Base-by-base conservation (phyloP, 1,284 basidiomycete species). In the Peniophora sp. region DNA sequence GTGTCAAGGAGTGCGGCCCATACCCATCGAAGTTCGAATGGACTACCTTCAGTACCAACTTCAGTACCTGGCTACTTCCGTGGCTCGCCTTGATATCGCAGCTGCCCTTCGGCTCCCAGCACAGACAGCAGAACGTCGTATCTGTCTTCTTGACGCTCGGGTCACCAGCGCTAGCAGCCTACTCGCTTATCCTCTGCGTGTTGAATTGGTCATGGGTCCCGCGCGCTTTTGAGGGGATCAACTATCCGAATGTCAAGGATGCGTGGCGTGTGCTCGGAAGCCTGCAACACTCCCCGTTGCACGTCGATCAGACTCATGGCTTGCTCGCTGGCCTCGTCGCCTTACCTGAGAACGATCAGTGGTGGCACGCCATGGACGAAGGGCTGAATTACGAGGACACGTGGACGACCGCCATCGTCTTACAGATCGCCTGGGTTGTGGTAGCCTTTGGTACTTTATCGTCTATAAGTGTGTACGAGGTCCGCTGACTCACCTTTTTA, bases 1-100 rank as follows among this genome's bases (percentile, higher is more conserved):
- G 37, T 15, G 37, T 41, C n/a, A 41, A 41, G n/a, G 37, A n/a
- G 37, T 64, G 64, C 46, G 60, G 60, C 5, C n/a, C 52, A 0
- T 57, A 51, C 0, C 34, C 53, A 11, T 53, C 56, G 45, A 39
- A 55, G n/a, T 41, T 41, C 15, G 15, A n/a, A 20, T 41, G 37
- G 37, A 41, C 37, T 5, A 41, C 37, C 37, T 41, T 41, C 37
- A 41, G 37, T 15, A 41, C 37, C 6, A n/a, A 41, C 8, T 41
- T 41, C 15, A 41, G 37, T n/a, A 17, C 37, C 8, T 41, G 37
- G 37, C 37, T 41, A 20, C 37, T 41, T 41, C 37, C 37, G n/a
- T 41, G 37, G 37, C 37, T 41, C n/a, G 37, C 37, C 8, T 15
- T 41, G 37, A n/a, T 41, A 6, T 41, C 37, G 8, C 37, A 41